A percentile compares a stretch with the other conserved stretches of the same genome.
phyloP scores from a whole-genome alignment of 331 rosid species.

The Telfairia occidentalis region DNA sequence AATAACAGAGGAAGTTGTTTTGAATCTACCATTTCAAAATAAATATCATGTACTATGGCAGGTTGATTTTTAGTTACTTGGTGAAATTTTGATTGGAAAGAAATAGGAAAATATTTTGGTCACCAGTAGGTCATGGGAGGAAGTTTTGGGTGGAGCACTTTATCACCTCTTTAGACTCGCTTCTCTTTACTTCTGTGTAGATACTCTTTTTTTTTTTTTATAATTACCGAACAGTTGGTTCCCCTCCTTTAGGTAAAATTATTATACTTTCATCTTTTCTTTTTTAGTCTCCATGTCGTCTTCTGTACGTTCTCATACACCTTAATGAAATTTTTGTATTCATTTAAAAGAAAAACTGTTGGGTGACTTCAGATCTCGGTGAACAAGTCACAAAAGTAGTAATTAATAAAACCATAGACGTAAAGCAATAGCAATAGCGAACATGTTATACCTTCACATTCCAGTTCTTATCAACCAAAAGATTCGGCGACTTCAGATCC shows the following conservation, averaged over 20 bases:
- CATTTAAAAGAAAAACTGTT: background rate
- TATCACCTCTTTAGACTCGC: background rate
- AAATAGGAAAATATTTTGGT: background rate
- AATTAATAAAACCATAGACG: background rate
- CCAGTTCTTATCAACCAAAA: slow-evolving; percentile 96
- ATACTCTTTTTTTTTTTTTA: background rate
- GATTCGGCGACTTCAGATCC: slow-evolving; percentile 94
- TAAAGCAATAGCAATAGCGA: slow-evolving; percentile 10
- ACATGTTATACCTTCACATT: slow-evolving; percentile 68
- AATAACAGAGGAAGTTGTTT: background rate
- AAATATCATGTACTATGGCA: background rate
- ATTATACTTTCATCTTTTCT: background rate
- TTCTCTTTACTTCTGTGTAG: background rate
- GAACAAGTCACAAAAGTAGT: background rate
- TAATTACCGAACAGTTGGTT: background rate
- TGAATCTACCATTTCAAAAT: background rate
- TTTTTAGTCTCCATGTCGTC: background rate
- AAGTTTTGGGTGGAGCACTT: background rate
- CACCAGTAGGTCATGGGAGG: background rate
- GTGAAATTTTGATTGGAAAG: background rate
- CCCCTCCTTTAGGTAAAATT: background rate
- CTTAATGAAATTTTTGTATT: background rate
- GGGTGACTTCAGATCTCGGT: background rate
- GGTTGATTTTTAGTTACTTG: background rate
- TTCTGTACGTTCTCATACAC: background rate